These are phyloP conservation scores for Seminavis robusta DNA, from an alignment of 108 stramenopile genomes.

Conservation along the genomic window DNA sequence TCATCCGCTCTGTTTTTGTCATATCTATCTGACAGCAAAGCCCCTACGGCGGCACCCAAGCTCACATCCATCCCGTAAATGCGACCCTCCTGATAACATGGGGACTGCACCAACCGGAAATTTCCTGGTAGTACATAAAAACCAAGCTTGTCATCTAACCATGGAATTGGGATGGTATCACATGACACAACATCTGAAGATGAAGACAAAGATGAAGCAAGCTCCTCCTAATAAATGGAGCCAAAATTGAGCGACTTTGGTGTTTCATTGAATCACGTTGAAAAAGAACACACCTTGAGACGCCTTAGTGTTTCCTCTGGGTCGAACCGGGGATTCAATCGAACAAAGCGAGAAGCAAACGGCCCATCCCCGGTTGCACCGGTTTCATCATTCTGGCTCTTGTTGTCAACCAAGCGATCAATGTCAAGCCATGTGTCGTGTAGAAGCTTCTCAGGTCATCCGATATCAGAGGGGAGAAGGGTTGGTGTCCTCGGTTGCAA, in stretches of 20 bases:
- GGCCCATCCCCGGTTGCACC: background rate
- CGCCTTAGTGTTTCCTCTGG: slow-evolving; percentile 45
- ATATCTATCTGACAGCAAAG: slow-evolving; percentile 45
- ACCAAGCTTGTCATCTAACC: slow-evolving; percentile 44
- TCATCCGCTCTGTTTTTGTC: slow-evolving; percentile 4
- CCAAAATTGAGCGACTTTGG: too few relatives aligned
- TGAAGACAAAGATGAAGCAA: too few relatives aligned
- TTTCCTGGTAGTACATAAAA: slow-evolving; percentile 69
- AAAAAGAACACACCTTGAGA: too few relatives aligned
- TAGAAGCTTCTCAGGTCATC: too few relatives aligned
- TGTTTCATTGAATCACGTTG: too few relatives aligned
- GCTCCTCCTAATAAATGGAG: too few relatives aligned
- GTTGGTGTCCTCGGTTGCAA: too few relatives aligned
- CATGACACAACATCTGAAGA: too few relatives aligned
- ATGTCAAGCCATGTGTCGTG: too few relatives aligned
- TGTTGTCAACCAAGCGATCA: too few relatives aligned
- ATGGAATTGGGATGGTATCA: slow-evolving; percentile 45
- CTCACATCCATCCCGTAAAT: slow-evolving; percentile 90
- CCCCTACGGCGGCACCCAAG: slow-evolving; percentile 83
- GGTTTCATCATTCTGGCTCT: too few relatives aligned
- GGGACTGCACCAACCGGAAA: slow-evolving; percentile 51
- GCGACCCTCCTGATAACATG: slow-evolving; percentile 61
- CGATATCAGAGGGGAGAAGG: too few relatives aligned
- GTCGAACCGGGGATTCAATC: slow-evolving; percentile 71
- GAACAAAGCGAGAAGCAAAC: slow-evolving; percentile 41